A percentile compares a stretch with the other conserved stretches of the same genome.
Conservation (phyloP, 1,139 yeast species). For the Yamadazyma diospyri region DNA sequence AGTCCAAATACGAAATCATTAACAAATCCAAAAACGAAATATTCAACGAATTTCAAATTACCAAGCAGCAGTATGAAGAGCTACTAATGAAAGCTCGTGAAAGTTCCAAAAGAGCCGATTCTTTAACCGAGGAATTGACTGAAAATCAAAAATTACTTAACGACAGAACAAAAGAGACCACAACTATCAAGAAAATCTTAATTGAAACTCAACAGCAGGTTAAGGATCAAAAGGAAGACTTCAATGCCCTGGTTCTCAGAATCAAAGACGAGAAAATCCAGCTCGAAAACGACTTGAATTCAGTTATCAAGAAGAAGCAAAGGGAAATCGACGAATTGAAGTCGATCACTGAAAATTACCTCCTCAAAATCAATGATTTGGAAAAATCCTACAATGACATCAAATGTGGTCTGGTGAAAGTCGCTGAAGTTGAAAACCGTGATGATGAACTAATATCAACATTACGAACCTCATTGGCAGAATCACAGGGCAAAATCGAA, state of each 20-base stretch:
- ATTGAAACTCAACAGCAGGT: constrained; percentile 65
- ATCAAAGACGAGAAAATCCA: constrained; percentile 58
- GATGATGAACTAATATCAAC: constrained; percentile 39
- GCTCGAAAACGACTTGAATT: constrained; percentile 52
- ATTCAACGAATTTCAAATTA: constrained; percentile 52
- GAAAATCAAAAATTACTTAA: constrained; percentile 72
- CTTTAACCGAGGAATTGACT: constrained; percentile 73
- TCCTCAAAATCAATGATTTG: constrained; percentile 27
- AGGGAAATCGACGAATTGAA: constrained; percentile 47
- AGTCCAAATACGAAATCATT: constrained; percentile 47
- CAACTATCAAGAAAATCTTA: constrained; percentile 65
- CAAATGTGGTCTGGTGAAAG: constrained; percentile 7
- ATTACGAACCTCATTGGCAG: constrained; percentile 51
- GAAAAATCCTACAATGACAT: constrained; percentile 40
- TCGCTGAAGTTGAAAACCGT: constrained; percentile 3
- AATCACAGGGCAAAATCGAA: constrained; percentile 46
- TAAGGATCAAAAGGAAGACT: constrained; percentile 38
- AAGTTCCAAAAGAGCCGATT: constrained; percentile 54
- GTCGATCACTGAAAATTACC: constrained; percentile 25
- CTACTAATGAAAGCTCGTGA: constrained; percentile 66
- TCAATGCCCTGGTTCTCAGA: constrained; percentile 24
- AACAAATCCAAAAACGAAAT: constrained; percentile 46
- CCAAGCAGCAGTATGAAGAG: constrained; percentile 78
- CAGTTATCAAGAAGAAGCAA: constrained; percentile 47
- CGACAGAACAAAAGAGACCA: constrained; percentile 76